Evolutionary conservation across 768 basidiomycete species (phyloP).

Genomic region (Calocybe indica): DNA sequence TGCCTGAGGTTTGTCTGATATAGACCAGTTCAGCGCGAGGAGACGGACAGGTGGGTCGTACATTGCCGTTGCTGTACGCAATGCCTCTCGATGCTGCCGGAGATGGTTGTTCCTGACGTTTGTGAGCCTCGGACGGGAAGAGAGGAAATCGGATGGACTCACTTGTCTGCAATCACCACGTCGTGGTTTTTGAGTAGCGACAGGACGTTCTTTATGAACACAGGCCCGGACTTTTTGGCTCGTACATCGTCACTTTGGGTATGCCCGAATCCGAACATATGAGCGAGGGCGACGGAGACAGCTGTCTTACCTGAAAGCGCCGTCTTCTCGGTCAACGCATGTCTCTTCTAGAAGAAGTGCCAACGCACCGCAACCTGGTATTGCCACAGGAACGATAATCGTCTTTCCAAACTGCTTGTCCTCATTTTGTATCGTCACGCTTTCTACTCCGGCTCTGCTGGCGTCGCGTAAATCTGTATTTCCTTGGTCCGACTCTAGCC

Average conservation of each 20-base stretch:
- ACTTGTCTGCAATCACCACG: slow-evolving; percentile 94
- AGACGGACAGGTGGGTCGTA: slow-evolving; percentile 32
- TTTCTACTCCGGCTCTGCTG: too few species aligned
- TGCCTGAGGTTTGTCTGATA: slow-evolving; percentile 46
- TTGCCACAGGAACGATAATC: slow-evolving; percentile 80
- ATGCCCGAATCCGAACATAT: slow-evolving; percentile 84
- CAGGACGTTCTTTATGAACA: slow-evolving; percentile 70
- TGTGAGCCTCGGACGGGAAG: not conserved
- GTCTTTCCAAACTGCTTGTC: slow-evolving; percentile 55
- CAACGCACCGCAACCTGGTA: slow-evolving; percentile 86
- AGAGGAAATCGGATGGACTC: slow-evolving; percentile 15
- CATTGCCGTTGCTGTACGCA: slow-evolving; percentile 39
- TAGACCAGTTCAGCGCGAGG: slow-evolving; percentile 76
- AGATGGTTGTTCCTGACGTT: slow-evolving; percentile 81
- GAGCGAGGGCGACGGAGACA: slow-evolving; percentile 68
- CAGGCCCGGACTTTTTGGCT: slow-evolving; percentile 64
- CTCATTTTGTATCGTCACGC: not conserved
- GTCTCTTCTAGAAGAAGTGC: not conserved
- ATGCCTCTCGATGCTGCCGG: slow-evolving; percentile 64
- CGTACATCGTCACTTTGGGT: slow-evolving; percentile 90
- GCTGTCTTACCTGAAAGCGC: slow-evolving; percentile 75
- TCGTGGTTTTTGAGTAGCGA: slow-evolving; percentile 53
- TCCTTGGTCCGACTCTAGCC: slow-evolving; percentile 41
- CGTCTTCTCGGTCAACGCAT: not conserved
- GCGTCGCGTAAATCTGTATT: slow-evolving; percentile 16